Evolutionary conservation across 202 grass and related monocot species (phyloP).

Genomic region (Digitaria exilis): DNA sequence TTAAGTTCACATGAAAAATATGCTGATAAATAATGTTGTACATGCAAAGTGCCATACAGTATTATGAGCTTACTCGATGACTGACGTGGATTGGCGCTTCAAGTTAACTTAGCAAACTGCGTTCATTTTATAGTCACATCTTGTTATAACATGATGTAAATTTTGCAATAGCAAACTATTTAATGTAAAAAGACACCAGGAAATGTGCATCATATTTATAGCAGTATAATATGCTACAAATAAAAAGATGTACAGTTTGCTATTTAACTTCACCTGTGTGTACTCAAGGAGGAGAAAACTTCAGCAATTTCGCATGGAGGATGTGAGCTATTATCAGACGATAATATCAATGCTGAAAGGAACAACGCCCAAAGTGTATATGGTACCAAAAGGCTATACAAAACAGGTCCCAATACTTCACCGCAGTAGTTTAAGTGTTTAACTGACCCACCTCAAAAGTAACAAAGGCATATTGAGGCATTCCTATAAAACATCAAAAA

Average conservation of each 20-base stretch:
- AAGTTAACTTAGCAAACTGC: not conserved
- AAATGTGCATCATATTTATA: not conserved
- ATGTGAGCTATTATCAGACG: constrained; percentile 24
- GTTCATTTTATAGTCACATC: not conserved
- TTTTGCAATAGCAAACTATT: not conserved
- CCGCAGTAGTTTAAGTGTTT: constrained; percentile 12
- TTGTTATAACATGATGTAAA: not conserved
- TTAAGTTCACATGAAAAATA: constrained; percentile 15
- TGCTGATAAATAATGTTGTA: not conserved
- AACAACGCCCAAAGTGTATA: constrained; percentile 19
- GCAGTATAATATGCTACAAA: not conserved
- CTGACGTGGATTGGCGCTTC: not conserved
- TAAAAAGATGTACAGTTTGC: not conserved
- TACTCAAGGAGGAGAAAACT: not conserved
- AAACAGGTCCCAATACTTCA: not conserved
- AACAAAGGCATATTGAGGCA: constrained; percentile 14
- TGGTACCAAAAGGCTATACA: not conserved
- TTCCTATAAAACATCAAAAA: constrained; percentile 79
- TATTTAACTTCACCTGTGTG: constrained; percentile 21
- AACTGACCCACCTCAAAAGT: constrained; percentile 12
- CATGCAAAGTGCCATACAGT: not conserved
- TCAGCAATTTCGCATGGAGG: constrained; percentile 11
- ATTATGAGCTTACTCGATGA: constrained; percentile 5
- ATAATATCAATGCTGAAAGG: constrained; percentile 23
- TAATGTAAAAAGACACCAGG: no score